Evolutionary conservation across 2,329 filamentous ascomycete species (phyloP).

Genomic region (Colletotrichum filicis): DNA sequence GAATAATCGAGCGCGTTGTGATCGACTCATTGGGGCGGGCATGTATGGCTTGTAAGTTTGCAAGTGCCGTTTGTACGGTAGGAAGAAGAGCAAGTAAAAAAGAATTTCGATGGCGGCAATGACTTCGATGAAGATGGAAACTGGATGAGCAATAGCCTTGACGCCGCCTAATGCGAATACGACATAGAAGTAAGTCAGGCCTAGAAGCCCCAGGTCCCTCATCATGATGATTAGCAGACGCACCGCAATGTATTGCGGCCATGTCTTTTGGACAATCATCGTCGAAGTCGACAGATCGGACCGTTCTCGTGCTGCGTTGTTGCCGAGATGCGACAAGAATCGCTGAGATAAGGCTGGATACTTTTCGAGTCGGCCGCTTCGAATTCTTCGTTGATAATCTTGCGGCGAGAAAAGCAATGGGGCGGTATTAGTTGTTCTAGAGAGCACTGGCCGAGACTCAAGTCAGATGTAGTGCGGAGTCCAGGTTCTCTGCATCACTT

Average conservation of each 20-base stretch:
- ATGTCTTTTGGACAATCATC: conserved; percentile 32
- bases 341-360: neutral
- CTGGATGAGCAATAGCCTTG: conserved; percentile 36
- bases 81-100: conserved; percentile 55
- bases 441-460: neutral
- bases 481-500: neutral
- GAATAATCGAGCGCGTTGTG: conserved; percentile 23
- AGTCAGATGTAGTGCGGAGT: neutral
- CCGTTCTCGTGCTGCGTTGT: neutral
- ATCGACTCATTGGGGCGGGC: conserved; percentile 7
- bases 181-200: conserved; percentile 38
- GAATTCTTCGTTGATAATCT: neutral
- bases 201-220: conserved; percentile 30
- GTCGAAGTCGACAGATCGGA: neutral
- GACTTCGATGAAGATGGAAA: conserved; percentile 39
- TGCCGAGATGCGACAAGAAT: neutral
- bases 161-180: conserved; percentile 36
- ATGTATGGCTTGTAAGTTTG: conserved; percentile 33
- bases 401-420: neutral
- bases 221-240: conserved; percentile 19
- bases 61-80: conserved; percentile 54
- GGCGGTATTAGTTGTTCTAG: neutral
- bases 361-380: neutral
- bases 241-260: conserved; percentile 29
- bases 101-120: conserved; percentile 49